phyloP scores from a whole-genome alignment of 2,329 filamentous ascomycete species.

The Teratosphaeria viscida region DNA sequence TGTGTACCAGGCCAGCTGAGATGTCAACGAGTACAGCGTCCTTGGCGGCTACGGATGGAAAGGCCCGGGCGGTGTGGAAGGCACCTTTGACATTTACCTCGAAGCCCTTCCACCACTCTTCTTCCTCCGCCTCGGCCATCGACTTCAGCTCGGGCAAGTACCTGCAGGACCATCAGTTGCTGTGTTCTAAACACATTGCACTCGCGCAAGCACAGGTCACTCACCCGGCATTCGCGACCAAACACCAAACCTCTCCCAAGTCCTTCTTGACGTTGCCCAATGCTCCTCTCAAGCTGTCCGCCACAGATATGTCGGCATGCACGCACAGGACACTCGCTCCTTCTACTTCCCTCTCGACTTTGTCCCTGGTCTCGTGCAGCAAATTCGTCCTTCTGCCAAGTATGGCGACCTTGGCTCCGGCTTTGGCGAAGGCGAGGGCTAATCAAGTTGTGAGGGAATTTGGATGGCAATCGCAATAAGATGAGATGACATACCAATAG shows the following conservation, averaged over 20 bases:
- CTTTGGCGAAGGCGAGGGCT: conserved; percentile 5
- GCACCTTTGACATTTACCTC: conserved; percentile 10
- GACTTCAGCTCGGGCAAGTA: conserved; percentile 1
- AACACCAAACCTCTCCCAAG: conserved; percentile 5
- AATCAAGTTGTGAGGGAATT: neutral
- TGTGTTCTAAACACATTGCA: neutral
- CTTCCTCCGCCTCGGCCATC: conserved; percentile 1
- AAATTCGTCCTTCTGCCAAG: conserved; percentile 7
- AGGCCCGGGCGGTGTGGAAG: conserved; percentile 5
- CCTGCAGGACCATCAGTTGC: neutral
- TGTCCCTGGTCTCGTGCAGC: conserved; percentile 1
- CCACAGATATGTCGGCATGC: conserved; percentile 10
- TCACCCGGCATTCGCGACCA: conserved; percentile 7
- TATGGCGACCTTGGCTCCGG: conserved; percentile 8
- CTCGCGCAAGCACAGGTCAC: neutral
- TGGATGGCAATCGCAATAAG: neutral
- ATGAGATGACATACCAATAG: conserved; percentile 1
- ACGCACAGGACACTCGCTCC: conserved; percentile 4
- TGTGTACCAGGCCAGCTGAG: neutral
- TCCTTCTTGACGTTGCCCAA: conserved; percentile 1
- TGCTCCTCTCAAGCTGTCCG: conserved; percentile 1
- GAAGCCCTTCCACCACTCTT: conserved; percentile 6
- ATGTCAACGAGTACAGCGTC: neutral
- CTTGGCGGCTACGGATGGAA: conserved; percentile 1
- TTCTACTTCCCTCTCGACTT: conserved; percentile 4